Evolutionary conservation across 1,284 basidiomycete species (phyloP), one percentile per base, ranked within the genome.

Genomic region (Xerocomus amazonicus): DNA sequence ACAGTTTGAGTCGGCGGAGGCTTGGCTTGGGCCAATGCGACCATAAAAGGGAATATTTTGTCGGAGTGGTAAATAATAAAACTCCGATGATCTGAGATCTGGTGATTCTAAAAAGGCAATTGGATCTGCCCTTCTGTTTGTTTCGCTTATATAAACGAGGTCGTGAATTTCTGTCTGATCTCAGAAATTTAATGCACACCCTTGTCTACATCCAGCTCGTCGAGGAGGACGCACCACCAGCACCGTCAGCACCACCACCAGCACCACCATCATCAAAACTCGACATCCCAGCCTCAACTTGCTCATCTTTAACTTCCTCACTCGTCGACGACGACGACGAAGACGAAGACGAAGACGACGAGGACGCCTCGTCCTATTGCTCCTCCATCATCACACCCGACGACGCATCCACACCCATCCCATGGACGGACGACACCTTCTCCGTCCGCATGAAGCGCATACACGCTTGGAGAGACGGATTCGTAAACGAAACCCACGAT

Each of bases 1-100:
- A 70, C 90, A 96, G 74, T 99, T 99, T 71, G 92, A 96, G 74
- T 84, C 84, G 50, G 96, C 96, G 14, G 90, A 98, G 70, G 81
- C 81, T 53, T 98, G 94, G 94, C 75, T 98, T 61, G 82, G 80
- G 60, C 93, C 92, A 50, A 93, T 94, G 90, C 75, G 91, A 60
- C 90, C 90, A 56, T 92, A 64, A 62, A 44, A 62, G 65, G 61
- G n/a, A 42, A 64, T 51, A 19, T 37, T 37, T 10, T 9, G 36
- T 37, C 36, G 36, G 36, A 19, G 36, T 33, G 13, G 16, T 7
- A 17, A 41, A 31, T 31, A 41, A 12, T 16, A 4, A 59, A 26
- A 13, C 47, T 42, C 9, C 7, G 6, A 8, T 9, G 51, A 66
- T 67, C 62, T 65, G 41, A 65, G 64, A 63, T 63, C 44, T 40